Percentiles rank a stretch among this genome's conserved stretches.
Evolutionary conservation across 352 stramenopile genomes (phyloP).

Genomic region (Pythium pectinolyticum): DNA sequence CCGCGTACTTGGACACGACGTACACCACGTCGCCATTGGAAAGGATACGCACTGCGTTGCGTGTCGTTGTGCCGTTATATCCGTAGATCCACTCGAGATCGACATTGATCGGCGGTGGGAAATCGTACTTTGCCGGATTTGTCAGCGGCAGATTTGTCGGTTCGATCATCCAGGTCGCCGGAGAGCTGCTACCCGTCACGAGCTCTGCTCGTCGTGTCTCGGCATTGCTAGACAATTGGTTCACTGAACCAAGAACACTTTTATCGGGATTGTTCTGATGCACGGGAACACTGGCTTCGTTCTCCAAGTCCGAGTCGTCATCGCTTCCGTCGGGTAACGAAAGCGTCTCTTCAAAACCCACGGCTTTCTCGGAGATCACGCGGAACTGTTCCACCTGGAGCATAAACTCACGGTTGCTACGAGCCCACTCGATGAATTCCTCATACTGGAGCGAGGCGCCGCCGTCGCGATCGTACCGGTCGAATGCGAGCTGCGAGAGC

Average conservation of each 20-base stretch:
- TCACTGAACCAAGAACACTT: no score
- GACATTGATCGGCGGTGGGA: slow-evolving; percentile 62
- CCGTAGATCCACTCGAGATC: slow-evolving; percentile 80
- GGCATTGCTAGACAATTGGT: no score
- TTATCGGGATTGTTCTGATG: no score
- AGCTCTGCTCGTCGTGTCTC: slow-evolving; percentile 24
- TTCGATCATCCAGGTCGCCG: slow-evolving; percentile 53
- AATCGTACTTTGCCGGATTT: slow-evolving; percentile 21
- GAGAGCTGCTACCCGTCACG: neutral
- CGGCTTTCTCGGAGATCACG: slow-evolving; percentile 64
- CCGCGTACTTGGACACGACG: slow-evolving; percentile 69
- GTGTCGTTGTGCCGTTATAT: slow-evolving; percentile 40
- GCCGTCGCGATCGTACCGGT: slow-evolving; percentile 44
- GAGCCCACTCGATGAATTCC: slow-evolving; percentile 80
- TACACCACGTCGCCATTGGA: slow-evolving; percentile 65
- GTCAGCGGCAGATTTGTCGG: slow-evolving; percentile 20
- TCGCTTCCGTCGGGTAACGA: slow-evolving; percentile 71
- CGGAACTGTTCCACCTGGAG: slow-evolving; percentile 80
- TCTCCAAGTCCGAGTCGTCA: slow-evolving; percentile 72
- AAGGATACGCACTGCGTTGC: slow-evolving; percentile 55
- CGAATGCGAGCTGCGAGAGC: slow-evolving; percentile 59
- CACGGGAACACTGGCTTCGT: slow-evolving; percentile 26
- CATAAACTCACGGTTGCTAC: slow-evolving; percentile 87
- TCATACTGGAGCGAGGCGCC: slow-evolving; percentile 60
- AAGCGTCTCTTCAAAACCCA: slow-evolving; percentile 60